phyloP scores from a whole-genome alignment of 1,284 basidiomycete genomes.

The Vanrija pseudolonga region DNA sequence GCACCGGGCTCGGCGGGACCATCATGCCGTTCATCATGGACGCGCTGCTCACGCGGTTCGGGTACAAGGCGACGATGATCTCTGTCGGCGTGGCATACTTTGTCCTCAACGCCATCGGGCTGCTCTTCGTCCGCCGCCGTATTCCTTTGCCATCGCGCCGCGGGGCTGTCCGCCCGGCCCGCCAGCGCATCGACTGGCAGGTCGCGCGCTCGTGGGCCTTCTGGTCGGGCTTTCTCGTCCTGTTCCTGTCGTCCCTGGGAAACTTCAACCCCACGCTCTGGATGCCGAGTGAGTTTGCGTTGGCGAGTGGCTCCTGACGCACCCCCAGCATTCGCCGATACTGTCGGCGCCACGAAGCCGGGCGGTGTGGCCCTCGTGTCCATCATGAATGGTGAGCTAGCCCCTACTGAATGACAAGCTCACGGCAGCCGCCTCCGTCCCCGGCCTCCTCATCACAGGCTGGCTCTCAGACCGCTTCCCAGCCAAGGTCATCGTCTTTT shows the following conservation, averaged over 20 bases:
- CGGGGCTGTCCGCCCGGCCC: neutral
- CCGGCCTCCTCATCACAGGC: slow-evolving; percentile 38
- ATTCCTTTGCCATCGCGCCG: slow-evolving; percentile 24
- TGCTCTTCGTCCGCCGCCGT: slow-evolving; percentile 42
- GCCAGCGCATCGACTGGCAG: slow-evolving; percentile 10
- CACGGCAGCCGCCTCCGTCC: slow-evolving; percentile 37
- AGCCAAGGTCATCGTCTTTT: slow-evolving; percentile 26
- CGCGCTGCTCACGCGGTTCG: slow-evolving; percentile 36
- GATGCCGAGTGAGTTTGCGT: slow-evolving; percentile 12
- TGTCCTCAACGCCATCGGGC: slow-evolving; percentile 27
- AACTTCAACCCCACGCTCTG: slow-evolving; percentile 45
- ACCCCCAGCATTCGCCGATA: slow-evolving; percentile 39
- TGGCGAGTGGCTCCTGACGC: neutral
- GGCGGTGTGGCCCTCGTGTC: slow-evolving; percentile 42
- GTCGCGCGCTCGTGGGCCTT: slow-evolving; percentile 28
- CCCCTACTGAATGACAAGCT: slow-evolving; percentile 29
- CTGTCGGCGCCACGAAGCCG: slow-evolving; percentile 29
- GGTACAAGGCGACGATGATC: slow-evolving; percentile 46
- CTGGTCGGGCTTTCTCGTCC: slow-evolving; percentile 29
- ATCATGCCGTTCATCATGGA: slow-evolving; percentile 43
- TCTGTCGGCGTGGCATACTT: slow-evolving; percentile 35
- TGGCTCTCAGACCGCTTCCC: slow-evolving; percentile 41
- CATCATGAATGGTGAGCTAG: slow-evolving; percentile 42
- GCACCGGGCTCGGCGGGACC: slow-evolving; percentile 45
- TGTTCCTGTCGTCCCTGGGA: slow-evolving; percentile 37